A percentile compares a stretch with the other conserved stretches of the same genome.
Conservation (phyloP, 345 rosid genomes). For the Cardamine resedifolia region DNA sequence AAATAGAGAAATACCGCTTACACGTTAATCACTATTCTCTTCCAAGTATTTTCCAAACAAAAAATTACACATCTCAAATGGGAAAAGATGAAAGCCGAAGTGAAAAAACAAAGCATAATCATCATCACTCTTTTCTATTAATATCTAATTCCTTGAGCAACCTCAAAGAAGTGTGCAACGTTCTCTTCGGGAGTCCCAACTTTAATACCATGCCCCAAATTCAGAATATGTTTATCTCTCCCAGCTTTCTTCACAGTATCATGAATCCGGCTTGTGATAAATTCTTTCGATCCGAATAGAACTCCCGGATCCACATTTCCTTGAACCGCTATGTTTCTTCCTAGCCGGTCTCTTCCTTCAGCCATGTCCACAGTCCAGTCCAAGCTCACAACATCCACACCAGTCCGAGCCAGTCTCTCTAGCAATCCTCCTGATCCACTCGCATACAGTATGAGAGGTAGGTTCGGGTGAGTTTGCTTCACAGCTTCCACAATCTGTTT, state of each 20-base stretch:
- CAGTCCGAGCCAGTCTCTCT: constrained; percentile 82
- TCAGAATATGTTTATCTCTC: constrained; percentile 77
- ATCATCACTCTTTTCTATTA: constrained; percentile 14
- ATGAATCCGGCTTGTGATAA: constrained; percentile 76
- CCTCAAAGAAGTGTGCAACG: constrained; percentile 92
- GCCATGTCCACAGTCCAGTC: constrained; percentile 99
- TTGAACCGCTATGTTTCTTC: constrained; percentile 77
- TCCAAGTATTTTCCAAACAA: constrained; percentile 4
- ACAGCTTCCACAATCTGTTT: constrained; percentile 83
- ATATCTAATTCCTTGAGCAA: constrained; percentile 80
- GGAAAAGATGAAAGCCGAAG: constrained; percentile 12
- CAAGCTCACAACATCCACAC: constrained; percentile 94
- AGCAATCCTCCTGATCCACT: constrained; percentile 96
- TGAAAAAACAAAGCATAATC: constrained; percentile 20
- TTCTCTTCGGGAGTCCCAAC: constrained; percentile 96
- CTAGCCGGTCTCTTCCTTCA: constrained; percentile 85
- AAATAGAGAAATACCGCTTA: not conserved
- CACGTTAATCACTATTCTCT: not conserved
- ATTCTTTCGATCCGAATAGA: constrained; percentile 84
- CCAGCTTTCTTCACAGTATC: constrained; percentile 94
- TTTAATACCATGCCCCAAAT: constrained; percentile 92
- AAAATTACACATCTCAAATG: constrained; percentile 8
- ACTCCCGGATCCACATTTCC: constrained; percentile 96
- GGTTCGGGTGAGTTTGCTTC: constrained; percentile 81
- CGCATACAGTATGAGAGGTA: constrained; percentile 86